Evolutionary conservation across 2,329 filamentous ascomycete genomes (phyloP).

Genomic region (Cryphonectria nitschkei): DNA sequence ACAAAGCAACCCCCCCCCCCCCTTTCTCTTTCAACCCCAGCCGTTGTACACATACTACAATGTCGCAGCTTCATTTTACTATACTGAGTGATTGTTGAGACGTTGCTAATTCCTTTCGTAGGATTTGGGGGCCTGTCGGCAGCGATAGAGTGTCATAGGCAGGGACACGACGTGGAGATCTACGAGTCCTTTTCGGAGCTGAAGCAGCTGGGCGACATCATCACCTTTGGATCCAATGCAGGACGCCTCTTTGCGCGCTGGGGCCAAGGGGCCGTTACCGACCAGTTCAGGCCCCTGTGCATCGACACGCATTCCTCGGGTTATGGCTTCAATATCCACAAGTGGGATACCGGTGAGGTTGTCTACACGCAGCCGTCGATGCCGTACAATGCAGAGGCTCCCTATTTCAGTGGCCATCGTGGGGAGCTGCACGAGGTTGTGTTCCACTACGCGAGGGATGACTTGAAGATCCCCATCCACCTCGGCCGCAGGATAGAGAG

Average conservation of each 20-base stretch:
- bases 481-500: conserved; percentile 54
- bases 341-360: conserved; percentile 62
- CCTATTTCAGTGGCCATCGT: conserved; percentile 63
- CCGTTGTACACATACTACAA: too few species aligned
- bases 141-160: conserved; percentile 64
- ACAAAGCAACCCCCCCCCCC: too few species aligned
- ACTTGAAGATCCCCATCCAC: conserved; percentile 58
- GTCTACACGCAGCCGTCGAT: conserved; percentile 59
- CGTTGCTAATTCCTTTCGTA: conserved; percentile 13
- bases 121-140: conserved; percentile 66
- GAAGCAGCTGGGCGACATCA: conserved; percentile 64
- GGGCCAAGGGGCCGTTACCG: conserved; percentile 52
- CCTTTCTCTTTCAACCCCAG: too few species aligned
- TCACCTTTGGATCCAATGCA: conserved; percentile 63
- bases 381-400: conserved; percentile 48
- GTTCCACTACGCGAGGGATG: conserved; percentile 59
- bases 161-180: conserved; percentile 63
- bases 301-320: conserved; percentile 50
- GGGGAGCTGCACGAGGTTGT: conserved; percentile 64
- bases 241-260: conserved; percentile 65
- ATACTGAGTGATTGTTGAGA: background rate
- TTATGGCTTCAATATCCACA: conserved; percentile 65
- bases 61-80: too few species aligned
- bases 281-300: conserved; percentile 51
- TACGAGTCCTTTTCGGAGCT: conserved; percentile 62